phyloP scores from a whole-genome alignment of 257 asterid genomes.

The Fraxinus anomala region DNA sequence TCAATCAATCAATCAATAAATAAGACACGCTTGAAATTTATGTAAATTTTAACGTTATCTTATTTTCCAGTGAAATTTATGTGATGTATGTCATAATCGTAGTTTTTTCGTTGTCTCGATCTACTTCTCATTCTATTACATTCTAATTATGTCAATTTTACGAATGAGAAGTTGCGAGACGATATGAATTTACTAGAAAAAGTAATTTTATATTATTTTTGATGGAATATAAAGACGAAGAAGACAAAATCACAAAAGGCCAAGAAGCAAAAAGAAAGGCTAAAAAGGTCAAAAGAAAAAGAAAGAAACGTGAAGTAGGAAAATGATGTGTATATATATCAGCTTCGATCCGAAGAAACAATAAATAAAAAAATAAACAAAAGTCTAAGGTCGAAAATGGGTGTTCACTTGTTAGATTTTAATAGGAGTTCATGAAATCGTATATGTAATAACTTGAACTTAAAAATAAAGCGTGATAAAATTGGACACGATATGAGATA shows the following conservation, averaged over 20 bases:
- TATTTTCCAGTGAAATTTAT: neutral
- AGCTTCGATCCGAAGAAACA: constrained; percentile 20
- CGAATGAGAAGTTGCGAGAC: neutral
- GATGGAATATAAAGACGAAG: neutral
- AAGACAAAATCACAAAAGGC: constrained; percentile 4
- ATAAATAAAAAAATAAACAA: neutral
- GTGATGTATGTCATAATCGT: neutral
- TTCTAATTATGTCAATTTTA: neutral
- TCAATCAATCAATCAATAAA: neutral
- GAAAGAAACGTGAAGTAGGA: neutral
- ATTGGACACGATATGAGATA: neutral
- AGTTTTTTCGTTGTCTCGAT: neutral
- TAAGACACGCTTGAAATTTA: no score
- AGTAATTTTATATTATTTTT: neutral
- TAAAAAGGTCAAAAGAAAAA: neutral
- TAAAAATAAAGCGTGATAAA: no score
- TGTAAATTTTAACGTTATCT: no score
- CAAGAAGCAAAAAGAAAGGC: neutral
- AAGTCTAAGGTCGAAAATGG: neutral
- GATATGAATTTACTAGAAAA: neutral
- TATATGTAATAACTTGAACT: no score
- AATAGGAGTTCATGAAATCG: no score
- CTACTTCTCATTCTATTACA: neutral
- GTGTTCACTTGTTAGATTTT: no score
- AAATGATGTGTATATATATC: neutral